phyloP scores from a whole-genome alignment of 1,284 basidiomycete genomes.

The Trichosporon coremiiforme region DNA sequence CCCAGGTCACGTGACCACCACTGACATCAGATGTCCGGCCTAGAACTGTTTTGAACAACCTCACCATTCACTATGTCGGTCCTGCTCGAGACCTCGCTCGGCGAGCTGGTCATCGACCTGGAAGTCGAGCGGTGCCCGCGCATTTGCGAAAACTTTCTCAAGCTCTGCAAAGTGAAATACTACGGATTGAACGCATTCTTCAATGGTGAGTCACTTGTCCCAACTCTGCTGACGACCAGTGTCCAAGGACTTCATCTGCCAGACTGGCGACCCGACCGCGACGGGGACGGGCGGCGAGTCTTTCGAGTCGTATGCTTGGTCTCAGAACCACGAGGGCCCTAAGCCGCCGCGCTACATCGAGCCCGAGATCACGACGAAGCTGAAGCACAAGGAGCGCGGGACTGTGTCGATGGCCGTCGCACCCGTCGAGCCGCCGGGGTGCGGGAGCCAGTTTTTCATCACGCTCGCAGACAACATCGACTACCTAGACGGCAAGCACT shows the following conservation, averaged over 20 bases:
- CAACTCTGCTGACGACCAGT: constrained; percentile 64
- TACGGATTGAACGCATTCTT: constrained; percentile 96
- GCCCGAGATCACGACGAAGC: constrained; percentile 69
- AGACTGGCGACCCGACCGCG: constrained; percentile 92
- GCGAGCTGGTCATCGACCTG: constrained; percentile 93
- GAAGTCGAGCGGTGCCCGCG: constrained; percentile 88
- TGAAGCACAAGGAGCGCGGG: constrained; percentile 84
- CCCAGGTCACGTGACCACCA: neutral
- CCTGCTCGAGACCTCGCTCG: constrained; percentile 90
- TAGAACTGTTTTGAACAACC: neutral
- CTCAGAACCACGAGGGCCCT: constrained; percentile 56
- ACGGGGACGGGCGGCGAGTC: constrained; percentile 90
- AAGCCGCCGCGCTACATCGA: constrained; percentile 77
- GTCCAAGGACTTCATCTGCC: constrained; percentile 93
- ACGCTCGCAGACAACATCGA: constrained; percentile 88
- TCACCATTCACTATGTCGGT: constrained; percentile 72
- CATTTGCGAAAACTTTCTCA: constrained; percentile 92
- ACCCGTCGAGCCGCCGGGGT: constrained; percentile 70
- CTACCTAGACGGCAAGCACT: constrained; percentile 93
- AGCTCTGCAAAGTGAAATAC: constrained; percentile 94
- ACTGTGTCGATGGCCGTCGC: constrained; percentile 96
- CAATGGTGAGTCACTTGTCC: constrained; percentile 72
- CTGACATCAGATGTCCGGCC: neutral
- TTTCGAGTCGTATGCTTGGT: constrained; percentile 65
- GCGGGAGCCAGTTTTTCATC: constrained; percentile 95